Base-by-base conservation (phyloP, 306 rosid genomes). In the Vigna trinervia region DNA sequence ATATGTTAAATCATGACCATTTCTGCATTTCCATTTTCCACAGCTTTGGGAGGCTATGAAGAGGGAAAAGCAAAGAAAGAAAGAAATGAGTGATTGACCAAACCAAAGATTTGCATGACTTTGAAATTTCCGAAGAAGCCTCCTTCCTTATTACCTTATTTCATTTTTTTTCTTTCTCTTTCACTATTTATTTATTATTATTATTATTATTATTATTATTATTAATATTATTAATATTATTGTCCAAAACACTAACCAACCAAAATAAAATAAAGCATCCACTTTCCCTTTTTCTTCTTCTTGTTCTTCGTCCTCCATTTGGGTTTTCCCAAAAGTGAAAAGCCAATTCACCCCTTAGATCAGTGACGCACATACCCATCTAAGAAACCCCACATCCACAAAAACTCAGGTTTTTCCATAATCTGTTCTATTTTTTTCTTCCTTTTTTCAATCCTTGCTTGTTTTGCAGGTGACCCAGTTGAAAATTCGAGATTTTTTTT, bases 41-140 rank as follows among this genome's bases (percentile, higher is more conserved):
- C 57, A 53, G 83, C 74, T 74, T 63, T 36, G 10, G 70, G 87
- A 84, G 86, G 70, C 67, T 77, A 58, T 82, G 76, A 84, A 77
- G 80, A 77, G 85, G 77, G 81, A 82, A 87, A 81, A 73, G 74
- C 46, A 41, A 39, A 11, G 76, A 78, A 85, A 30, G 15, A 13
- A 73, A 74, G 74, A 73, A 84, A 75, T 88, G 81, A 82, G 85
- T 54, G 83, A 78, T 90, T 88, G 96, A 90, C 97, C 94, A 64
- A 72, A 59, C 97, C 94, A 60, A 72, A 59, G 86, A 80, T 85
- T 86, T 86, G 45, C 30, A 85, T 12, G 74, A 84, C 90, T 90
- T 86, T 80, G 92, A 90, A 85, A 84, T 72, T 89, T 88, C 91
- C 90, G 88, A 79, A 90, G 69, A 87, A 79, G 69, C 87, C 87